These are phyloP conservation scores for Arctium minus DNA, from an alignment of 129 eudicot species.

Conservation along the genomic window DNA sequence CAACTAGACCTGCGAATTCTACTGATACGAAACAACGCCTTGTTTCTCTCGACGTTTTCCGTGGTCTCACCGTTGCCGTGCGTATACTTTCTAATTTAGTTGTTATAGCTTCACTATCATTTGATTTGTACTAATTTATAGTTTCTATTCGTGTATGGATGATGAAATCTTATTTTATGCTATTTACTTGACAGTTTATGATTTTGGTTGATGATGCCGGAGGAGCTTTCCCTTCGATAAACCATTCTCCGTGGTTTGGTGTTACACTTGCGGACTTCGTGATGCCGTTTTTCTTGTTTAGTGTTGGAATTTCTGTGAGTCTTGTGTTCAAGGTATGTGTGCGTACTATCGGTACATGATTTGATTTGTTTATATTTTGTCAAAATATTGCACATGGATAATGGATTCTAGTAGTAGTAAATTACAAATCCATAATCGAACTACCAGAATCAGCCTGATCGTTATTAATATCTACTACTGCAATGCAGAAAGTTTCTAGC, in stretches of 20 bases:
- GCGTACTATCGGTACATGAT: background rate
- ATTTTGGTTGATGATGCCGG: conserved; percentile 95
- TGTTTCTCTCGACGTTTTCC: conserved; percentile 81
- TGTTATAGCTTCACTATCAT: background rate
- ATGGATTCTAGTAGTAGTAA: conserved; percentile 4
- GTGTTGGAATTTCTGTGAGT: conserved; percentile 72
- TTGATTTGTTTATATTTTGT: background rate
- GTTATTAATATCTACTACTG: background rate
- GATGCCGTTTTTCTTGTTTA: conserved; percentile 88
- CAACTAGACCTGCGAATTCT: conserved; percentile 12
- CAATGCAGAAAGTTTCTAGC: conserved; percentile 62
- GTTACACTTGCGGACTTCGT: conserved; percentile 93
- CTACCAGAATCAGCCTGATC: background rate
- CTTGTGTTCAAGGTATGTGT: conserved; percentile 69
- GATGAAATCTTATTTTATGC: background rate
- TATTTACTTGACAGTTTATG: conserved; percentile 58
- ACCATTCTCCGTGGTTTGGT: conserved; percentile 95
- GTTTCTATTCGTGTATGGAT: background rate
- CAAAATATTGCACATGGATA: background rate
- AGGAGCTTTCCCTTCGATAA: conserved; percentile 76
- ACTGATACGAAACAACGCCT: conserved; percentile 51
- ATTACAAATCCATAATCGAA: background rate
- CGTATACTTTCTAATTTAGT: conserved; percentile 10
- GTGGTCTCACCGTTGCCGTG: conserved; percentile 78
- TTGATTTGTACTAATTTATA: background rate